These are phyloP conservation scores for Leucocoprinus birnbaumii DNA, from an alignment of 768 basidiomycete species.

Conservation along the genomic window DNA sequence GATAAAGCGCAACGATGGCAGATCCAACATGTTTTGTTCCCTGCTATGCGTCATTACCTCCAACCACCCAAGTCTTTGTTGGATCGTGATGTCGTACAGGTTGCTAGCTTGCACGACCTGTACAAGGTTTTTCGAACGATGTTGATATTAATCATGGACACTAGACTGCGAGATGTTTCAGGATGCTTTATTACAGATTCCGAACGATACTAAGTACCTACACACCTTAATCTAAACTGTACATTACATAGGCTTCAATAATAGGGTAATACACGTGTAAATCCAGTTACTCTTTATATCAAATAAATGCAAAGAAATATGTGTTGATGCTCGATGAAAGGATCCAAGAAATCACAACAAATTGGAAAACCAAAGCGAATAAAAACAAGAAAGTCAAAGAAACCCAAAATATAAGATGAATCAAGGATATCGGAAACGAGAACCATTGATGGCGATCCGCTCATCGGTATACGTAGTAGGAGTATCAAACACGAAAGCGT, in stretches of 20 bases:
- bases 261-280: slow-evolving; percentile 10
- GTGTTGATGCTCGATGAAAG: not conserved
- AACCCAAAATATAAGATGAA: slow-evolving; percentile 3
- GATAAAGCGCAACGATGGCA: slow-evolving; percentile 68
- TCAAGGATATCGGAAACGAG: not conserved
- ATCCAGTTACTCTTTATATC: slow-evolving; percentile 9
- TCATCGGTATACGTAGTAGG: slow-evolving; percentile 28
- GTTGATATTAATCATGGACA: slow-evolving; percentile 41
- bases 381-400: not conserved
- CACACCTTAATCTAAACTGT: slow-evolving; percentile 12
- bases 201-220: slow-evolving; percentile 14
- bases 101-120: slow-evolving; percentile 87
- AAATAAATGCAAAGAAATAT: not conserved
- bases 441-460: not conserved
- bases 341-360: not conserved
- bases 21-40: slow-evolving; percentile 88
- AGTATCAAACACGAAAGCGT: slow-evolving; percentile 65
- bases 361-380: not conserved
- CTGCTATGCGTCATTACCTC: slow-evolving; percentile 78
- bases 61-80: slow-evolving; percentile 62
- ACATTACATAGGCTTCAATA: slow-evolving; percentile 9
- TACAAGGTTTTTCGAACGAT: slow-evolving; percentile 95
- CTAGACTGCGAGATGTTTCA: too few relatives aligned
- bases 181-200: not conserved
- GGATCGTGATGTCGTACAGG: slow-evolving; percentile 77